Percentiles rank a stretch among this genome's conserved stretches.
Conservation (phyloP, 805 yeast genomes). For the Teunomyces cretensis region DNA sequence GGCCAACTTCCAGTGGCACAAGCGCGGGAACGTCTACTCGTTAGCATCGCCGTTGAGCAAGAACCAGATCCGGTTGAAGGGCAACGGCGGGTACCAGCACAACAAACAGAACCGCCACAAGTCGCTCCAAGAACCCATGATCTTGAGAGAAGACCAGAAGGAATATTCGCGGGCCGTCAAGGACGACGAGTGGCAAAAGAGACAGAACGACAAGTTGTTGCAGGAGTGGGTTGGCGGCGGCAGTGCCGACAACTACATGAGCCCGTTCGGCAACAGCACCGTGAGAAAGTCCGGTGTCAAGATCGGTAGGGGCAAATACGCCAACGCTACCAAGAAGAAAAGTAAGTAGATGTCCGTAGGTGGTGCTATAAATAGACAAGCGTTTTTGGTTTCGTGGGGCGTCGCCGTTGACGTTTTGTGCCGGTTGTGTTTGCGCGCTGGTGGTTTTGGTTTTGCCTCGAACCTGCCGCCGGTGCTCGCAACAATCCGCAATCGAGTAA, state of each 20-base stretch:
- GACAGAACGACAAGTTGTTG: conserved; percentile 80
- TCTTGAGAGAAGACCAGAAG: conserved; percentile 87
- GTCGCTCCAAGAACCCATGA: conserved; percentile 48
- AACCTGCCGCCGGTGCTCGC: neutral
- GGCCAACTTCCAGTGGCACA: conserved; percentile 90
- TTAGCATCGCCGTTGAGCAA: conserved; percentile 87
- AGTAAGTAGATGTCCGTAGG: neutral
- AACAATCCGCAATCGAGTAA: neutral
- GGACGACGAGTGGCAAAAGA: conserved; percentile 82
- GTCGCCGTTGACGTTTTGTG: no score
- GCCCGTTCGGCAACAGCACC: conserved; percentile 67
- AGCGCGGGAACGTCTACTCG: conserved; percentile 79
- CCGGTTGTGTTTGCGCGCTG: neutral
- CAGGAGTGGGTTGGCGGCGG: conserved; percentile 96
- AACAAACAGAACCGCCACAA: conserved; percentile 59
- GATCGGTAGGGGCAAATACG: conserved; percentile 84
- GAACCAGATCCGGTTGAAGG: conserved; percentile 65
- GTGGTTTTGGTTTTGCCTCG: neutral
- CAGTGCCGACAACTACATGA: conserved; percentile 77
- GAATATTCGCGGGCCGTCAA: conserved; percentile 88
- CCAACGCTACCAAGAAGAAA: conserved; percentile 55
- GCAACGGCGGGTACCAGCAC: conserved; percentile 80
- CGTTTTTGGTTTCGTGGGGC: no score
- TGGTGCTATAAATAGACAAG: neutral
- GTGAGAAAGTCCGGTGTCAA: conserved; percentile 60